Conservation (phyloP, 192 early-diverging fungal species). For the Linnemannia elongata region DNA sequence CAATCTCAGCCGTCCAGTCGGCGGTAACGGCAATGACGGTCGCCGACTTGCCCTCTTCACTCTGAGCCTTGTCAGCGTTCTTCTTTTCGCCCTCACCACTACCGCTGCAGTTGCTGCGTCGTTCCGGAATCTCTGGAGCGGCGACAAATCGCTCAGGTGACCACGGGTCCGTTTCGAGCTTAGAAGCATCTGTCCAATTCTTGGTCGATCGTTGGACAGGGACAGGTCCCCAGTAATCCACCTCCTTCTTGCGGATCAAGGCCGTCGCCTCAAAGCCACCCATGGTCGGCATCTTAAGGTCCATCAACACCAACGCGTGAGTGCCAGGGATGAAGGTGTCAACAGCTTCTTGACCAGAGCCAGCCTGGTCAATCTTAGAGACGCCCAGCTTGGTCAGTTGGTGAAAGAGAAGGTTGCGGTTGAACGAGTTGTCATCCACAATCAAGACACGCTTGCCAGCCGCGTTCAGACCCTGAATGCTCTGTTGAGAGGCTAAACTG, state of each 20-base stretch:
- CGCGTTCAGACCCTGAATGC: conserved; percentile 34
- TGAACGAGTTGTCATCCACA: conserved; percentile 50
- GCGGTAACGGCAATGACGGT: conserved; percentile 46
- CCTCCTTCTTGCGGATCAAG: conserved; percentile 47
- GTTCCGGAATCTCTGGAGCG: conserved; percentile 5
- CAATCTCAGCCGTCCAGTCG: conserved; percentile 41
- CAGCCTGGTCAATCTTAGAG: conserved; percentile 36
- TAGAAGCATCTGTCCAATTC: neutral
- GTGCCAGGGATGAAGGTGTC: conserved; percentile 33
- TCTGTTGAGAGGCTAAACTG: conserved; percentile 17
- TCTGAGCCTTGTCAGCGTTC: neutral
- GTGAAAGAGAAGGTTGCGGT: conserved; percentile 43
- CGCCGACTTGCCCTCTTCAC: conserved; percentile 8
- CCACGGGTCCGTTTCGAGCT: conserved; percentile 22
- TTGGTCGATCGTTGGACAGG: neutral
- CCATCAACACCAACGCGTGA: conserved; percentile 47
- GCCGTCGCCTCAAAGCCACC: conserved; percentile 39
- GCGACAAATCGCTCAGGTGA: conserved; percentile 41
- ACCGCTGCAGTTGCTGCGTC: conserved; percentile 11
- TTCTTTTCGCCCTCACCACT: neutral
- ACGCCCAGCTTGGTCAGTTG: conserved; percentile 46
- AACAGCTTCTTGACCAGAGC: conserved; percentile 45
- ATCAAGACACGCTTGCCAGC: conserved; percentile 45
- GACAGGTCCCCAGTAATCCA: conserved; percentile 16
- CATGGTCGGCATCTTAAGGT: conserved; percentile 54